Evolutionary conservation across 805 yeast genomes (phyloP), one percentile per base, ranked within the genome.

Genomic region (Isabelozyma heimii): DNA sequence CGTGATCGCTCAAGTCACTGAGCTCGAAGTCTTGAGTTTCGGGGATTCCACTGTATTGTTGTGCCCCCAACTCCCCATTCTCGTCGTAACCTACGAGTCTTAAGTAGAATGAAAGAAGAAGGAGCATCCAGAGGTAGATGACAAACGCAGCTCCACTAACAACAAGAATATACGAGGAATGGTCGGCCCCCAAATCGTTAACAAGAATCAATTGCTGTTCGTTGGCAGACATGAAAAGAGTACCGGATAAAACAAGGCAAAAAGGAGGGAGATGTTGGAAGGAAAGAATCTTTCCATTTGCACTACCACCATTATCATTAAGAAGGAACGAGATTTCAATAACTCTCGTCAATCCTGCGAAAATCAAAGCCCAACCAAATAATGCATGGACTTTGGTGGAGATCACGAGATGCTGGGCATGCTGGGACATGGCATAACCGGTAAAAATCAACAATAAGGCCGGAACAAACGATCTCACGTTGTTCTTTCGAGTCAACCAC

Each of bases 341-440:
- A 42, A 91, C 83, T 50, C 98, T 77, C 10, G 81, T 65, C 10
- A 81, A 65, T 0, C 97, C 97, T 13, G 94, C 96, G 3, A 75
- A 60, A 83, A 89, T 88, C 51, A 92, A 75, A 16, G 84, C 85
- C 46, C 84, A 63, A 1, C 98, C 98, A 67, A 92, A 92, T 72
- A 91, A 78, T 13, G 82, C 82, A 62, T 92, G 98, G 37, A 92
- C 91, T 63, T 87, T 85, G 2, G 97, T 90, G 46, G 96, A 87
- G 26, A 91, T 83, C 50, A 65, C 75, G 57, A 89, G 70, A 49
- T 81, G 78, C 69, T 92, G 98, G 1, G 81, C 77, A 69, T 92
- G 98, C 56, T 89, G 87, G 39, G 91, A 80, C 98, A 92, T 92
- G 41, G 97, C 87, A 80, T 89, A 92, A 1, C 97, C 98, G 0